These are phyloP conservation scores for Melaleuca quinquenervia DNA, from an alignment of 345 rosid genomes.

Conservation along the genomic window DNA sequence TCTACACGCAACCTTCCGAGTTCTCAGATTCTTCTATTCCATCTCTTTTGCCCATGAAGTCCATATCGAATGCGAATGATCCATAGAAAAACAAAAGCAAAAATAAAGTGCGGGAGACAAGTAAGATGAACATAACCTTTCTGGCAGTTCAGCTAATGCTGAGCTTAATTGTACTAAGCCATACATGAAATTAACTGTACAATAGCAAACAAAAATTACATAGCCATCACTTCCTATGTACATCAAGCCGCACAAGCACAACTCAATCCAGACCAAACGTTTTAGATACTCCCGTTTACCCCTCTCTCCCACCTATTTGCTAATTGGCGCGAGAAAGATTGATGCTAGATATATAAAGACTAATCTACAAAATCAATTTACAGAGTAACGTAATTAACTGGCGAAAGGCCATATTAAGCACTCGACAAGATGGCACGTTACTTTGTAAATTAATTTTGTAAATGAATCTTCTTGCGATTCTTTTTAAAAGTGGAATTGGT, in stretches of 20 bases:
- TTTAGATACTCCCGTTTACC: not conserved
- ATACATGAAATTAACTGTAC: not conserved
- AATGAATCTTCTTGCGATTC: not conserved
- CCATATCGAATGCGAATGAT: not conserved
- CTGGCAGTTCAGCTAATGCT: not conserved
- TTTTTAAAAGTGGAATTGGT: not conserved
- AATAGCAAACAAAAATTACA: not conserved
- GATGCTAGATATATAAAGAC: not conserved
- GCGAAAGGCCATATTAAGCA: not conserved
- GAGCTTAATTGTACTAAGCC: not conserved
- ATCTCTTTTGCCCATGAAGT: not conserved
- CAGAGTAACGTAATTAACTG: not conserved
- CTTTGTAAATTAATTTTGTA: not conserved
- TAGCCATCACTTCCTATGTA: not conserved
- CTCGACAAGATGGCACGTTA: not conserved
- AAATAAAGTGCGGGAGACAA: constrained; percentile 2
- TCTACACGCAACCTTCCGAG: constrained; percentile 18
- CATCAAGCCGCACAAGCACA: not conserved
- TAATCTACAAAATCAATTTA: not conserved
- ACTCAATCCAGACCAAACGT: not conserved
- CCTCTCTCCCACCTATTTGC: not conserved
- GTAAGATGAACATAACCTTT: not conserved
- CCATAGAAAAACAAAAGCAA: not conserved
- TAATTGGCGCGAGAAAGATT: not conserved
- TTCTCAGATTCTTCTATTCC: constrained; percentile 8